These are phyloP conservation scores for Phellinidium pouzarii DNA, from an alignment of 1,284 basidiomycete species.

Conservation along the genomic window DNA sequence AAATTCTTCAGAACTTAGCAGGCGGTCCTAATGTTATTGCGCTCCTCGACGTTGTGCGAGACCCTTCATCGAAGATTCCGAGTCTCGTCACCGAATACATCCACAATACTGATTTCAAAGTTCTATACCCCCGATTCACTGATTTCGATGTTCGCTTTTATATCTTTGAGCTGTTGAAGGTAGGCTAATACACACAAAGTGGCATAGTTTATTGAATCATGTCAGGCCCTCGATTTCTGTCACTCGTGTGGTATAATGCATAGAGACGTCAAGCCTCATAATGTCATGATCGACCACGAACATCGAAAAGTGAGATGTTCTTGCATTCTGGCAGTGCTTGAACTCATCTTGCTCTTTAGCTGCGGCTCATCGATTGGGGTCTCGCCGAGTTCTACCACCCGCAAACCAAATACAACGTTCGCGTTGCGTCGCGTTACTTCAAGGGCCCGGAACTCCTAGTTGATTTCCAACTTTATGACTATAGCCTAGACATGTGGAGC, in stretches of 20 bases:
- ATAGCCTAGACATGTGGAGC: conserved; percentile 83
- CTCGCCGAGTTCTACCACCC: conserved; percentile 91
- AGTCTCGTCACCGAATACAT: conserved; percentile 85
- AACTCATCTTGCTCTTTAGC: conserved; percentile 31
- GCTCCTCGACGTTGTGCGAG: conserved; percentile 79
- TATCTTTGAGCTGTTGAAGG: conserved; percentile 79
- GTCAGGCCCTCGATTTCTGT: conserved; percentile 78
- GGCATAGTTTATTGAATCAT: conserved; percentile 5
- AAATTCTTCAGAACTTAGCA: conserved; percentile 81
- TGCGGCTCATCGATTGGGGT: conserved; percentile 89
- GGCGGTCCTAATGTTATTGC: conserved; percentile 84
- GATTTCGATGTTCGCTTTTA: conserved; percentile 84
- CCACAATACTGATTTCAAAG: conserved; percentile 82
- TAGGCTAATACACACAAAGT: too few species aligned
- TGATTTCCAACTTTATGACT: conserved; percentile 83
- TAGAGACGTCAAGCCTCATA: conserved; percentile 86
- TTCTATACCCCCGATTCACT: conserved; percentile 64
- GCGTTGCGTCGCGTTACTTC: conserved; percentile 87
- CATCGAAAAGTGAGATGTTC: conserved; percentile 53
- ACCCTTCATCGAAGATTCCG: conserved; percentile 68
- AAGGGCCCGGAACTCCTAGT: conserved; percentile 86
- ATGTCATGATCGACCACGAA: conserved; percentile 87
- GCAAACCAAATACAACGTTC: conserved; percentile 79
- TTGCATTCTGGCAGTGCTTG: neutral
- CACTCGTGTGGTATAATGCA: conserved; percentile 90